phyloP scores from a whole-genome alignment of 2,329 filamentous ascomycete genomes.

The Lasiodiplodia sp. region DNA sequence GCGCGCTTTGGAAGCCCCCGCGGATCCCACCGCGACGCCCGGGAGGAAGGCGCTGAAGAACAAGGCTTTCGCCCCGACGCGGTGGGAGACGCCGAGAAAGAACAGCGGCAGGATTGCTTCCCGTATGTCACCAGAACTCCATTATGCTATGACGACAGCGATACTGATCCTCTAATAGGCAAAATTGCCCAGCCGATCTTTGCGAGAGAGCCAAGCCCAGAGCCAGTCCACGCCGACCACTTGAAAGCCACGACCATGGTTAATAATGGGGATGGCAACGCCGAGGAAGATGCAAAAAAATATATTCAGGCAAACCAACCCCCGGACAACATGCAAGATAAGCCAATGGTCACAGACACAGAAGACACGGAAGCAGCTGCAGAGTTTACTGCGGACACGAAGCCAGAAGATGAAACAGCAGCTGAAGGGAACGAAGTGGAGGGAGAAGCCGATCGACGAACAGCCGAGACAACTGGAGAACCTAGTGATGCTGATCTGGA shows the following conservation, averaged over 20 bases:
- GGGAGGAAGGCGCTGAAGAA: slow-evolving; percentile 36
- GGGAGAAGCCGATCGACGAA: background rate
- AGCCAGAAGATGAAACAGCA: background rate
- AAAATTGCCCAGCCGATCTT: slow-evolving; percentile 24
- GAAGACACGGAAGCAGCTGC: background rate
- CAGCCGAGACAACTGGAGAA: background rate
- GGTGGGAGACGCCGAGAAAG: slow-evolving; percentile 35
- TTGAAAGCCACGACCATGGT: background rate
- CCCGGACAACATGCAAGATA: background rate
- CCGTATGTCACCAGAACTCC: background rate
- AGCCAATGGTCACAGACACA: background rate
- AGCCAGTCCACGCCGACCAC: background rate
- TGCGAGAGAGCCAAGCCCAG: background rate
- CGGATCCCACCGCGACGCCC: slow-evolving; percentile 35
- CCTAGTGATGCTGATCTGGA: background rate
- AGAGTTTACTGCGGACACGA: background rate
- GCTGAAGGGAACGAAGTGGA: background rate
- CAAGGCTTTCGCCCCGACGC: slow-evolving; percentile 45
- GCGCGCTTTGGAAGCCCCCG: slow-evolving; percentile 46
- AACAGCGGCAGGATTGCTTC: slow-evolving; percentile 20
- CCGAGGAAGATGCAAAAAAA: background rate
- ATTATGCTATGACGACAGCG: background rate
- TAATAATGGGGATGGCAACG: no score
- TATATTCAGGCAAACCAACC: background rate
- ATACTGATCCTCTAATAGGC: slow-evolving; percentile 4